phyloP scores from a whole-genome alignment of 352 stramenopile species.

The Phytophthora fragariaefolia region DNA sequence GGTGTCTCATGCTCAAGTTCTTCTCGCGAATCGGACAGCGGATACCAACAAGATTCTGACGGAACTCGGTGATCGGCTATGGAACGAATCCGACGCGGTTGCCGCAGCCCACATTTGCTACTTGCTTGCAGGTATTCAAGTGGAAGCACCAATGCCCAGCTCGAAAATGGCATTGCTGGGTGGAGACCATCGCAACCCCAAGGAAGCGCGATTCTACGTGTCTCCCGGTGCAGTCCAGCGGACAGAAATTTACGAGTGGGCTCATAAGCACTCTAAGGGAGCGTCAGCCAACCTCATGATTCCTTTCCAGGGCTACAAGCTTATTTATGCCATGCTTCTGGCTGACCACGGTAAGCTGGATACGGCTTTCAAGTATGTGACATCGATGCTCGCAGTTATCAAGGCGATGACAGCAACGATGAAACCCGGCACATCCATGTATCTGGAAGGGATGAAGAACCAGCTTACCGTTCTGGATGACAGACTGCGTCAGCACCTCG shows the following conservation, averaged over 20 bases:
- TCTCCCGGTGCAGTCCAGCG: slow-evolving; percentile 77
- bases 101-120: slow-evolving; percentile 86
- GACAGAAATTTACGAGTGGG: slow-evolving; percentile 89
- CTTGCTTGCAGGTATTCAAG: slow-evolving; percentile 66
- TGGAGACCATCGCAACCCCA: slow-evolving; percentile 71
- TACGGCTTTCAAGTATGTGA: slow-evolving; percentile 88
- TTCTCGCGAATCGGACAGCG: slow-evolving; percentile 79
- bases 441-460: slow-evolving; percentile 89
- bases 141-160: slow-evolving; percentile 78
- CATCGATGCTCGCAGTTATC: slow-evolving; percentile 83
- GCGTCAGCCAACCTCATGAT: slow-evolving; percentile 66
- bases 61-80: slow-evolving; percentile 84
- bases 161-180: slow-evolving; percentile 86
- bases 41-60: slow-evolving; percentile 88
- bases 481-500: slow-evolving; percentile 84
- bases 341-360: slow-evolving; percentile 86
- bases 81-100: slow-evolving; percentile 69
- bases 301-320: slow-evolving; percentile 90
- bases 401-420: slow-evolving; percentile 75
- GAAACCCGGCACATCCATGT: slow-evolving; percentile 86
- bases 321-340: slow-evolving; percentile 89
- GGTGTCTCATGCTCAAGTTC: slow-evolving; percentile 83
- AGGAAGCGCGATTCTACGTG: slow-evolving; percentile 85
- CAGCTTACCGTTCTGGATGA: slow-evolving; percentile 88
- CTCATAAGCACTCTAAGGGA: slow-evolving; percentile 68